Base-by-base conservation (phyloP, 2,329 filamentous ascomycete species). In the Orbilia ellipsospora region DNA sequence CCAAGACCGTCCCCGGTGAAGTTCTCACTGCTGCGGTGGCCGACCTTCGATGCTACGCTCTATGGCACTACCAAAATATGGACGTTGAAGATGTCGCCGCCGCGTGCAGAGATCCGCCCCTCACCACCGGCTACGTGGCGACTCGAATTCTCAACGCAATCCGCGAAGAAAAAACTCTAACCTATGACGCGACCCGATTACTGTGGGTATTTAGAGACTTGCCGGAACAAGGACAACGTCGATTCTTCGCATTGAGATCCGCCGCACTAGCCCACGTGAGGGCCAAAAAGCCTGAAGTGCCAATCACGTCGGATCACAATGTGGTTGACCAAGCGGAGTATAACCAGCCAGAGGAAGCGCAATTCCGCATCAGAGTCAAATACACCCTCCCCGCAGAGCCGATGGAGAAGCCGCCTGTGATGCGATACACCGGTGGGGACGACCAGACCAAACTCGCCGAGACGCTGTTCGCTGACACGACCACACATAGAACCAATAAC, bases 41-140 rank as follows among this genome's bases (percentile, higher is more conserved):
- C 23, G 67, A 77, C 20, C 61, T 91, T 1, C 85, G 88, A 13
- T 85, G 88, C 0, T 92, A 91, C 79, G 87, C 86, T 77, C 81
- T 92, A 18, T 92, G 90, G 90, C 83, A 88, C 65, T 77, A 82
- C 2, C 85, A 88, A 6, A 82, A 84, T 12, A 82, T 91, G 16
- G 77, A 80, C 0, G 83, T 88, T 0, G 79, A 82, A 0, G 81
- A 83, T 0, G 83, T 91, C 15, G 88, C 88, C 1, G 81, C 80
- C 1, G 77, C 90, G 0, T 82, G 90, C n/a, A 84, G 89, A 1
- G 83, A 88, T 8, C 88, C 89, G 13, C 89, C 90, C 1, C 80
- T 92, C 1, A 83, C 86, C 76, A 83, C 81, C 0, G 81, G 79
- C 13, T 91, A 88, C 0, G 87, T 91, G 0, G 83, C 84, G 0